Evolutionary conservation across 2,329 filamentous ascomycete genomes (phyloP).

Genomic region (Colletotrichum nymphaeae): DNA sequence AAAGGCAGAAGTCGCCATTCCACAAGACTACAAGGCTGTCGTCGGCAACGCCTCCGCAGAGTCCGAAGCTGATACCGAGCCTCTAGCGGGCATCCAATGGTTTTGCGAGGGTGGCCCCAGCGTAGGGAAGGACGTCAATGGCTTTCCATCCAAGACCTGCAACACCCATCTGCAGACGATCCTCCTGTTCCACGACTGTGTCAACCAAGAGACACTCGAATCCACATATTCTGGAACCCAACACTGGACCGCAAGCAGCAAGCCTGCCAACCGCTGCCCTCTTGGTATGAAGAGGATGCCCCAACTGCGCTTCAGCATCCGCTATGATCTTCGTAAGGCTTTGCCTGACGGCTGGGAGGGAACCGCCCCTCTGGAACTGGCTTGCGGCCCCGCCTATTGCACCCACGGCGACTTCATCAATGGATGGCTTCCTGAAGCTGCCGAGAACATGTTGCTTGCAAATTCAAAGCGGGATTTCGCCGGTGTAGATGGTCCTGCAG

Average conservation of each 20-base stretch:
- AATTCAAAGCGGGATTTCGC: constrained; percentile 48
- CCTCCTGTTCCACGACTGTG: constrained; percentile 42
- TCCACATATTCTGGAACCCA: constrained; percentile 38
- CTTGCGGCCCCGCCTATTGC: constrained; percentile 53
- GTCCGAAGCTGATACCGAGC: constrained; percentile 35
- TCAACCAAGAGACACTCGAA: constrained; percentile 39
- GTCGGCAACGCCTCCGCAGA: constrained; percentile 52
- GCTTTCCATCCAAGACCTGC: constrained; percentile 45
- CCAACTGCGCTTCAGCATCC: constrained; percentile 58
- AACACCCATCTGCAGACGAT: constrained; percentile 41
- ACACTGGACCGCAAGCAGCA: constrained; percentile 24
- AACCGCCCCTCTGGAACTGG: constrained; percentile 54
- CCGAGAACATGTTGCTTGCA: constrained; percentile 52
- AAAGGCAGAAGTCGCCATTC: constrained; percentile 56
- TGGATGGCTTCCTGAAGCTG: constrained; percentile 54
- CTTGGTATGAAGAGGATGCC: constrained; percentile 57
- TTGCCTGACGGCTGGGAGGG: constrained; percentile 58
- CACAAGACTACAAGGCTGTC: constrained; percentile 54
- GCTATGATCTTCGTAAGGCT: constrained; percentile 56
- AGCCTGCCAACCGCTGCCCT: constrained; percentile 50
- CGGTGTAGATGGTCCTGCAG: constrained; percentile 46
- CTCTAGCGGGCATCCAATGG: constrained; percentile 39
- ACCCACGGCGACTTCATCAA: constrained; percentile 61
- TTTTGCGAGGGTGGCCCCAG: constrained; percentile 45
- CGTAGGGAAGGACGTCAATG: constrained; percentile 38